Conservation (phyloP, 352 stramenopile species). For the Globisporangium acanthophoron region DNA sequence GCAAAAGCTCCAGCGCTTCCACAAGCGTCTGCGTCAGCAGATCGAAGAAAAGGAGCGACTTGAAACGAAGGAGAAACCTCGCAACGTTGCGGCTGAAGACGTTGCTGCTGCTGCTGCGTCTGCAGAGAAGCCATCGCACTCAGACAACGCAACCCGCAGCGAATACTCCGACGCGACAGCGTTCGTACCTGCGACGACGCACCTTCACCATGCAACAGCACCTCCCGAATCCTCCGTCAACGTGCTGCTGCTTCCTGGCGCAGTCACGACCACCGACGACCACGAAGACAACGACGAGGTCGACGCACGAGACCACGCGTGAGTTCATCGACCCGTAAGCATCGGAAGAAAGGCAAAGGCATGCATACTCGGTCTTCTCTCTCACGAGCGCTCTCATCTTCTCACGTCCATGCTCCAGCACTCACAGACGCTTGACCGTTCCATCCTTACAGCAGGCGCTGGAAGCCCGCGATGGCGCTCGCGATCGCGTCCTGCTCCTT, state of each 20-base stretch:
- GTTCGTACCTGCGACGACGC: background rate
- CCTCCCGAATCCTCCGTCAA: background rate
- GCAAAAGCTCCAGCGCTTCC: slow-evolving; percentile 30
- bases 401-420: background rate
- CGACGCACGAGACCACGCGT: background rate
- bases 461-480: slow-evolving; percentile 71
- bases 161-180: background rate
- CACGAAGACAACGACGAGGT: slow-evolving; percentile 1
- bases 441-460: slow-evolving; percentile 52
- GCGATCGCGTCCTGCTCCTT: slow-evolving; percentile 81
- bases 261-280: slow-evolving; percentile 12
- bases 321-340: background rate
- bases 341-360: background rate
- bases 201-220: background rate
- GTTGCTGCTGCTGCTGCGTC: background rate
- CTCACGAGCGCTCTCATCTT: background rate
- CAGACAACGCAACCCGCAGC: background rate
- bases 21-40: slow-evolving; percentile 29
- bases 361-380: background rate
- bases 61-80: background rate
- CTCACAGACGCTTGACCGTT: background rate
- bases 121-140: background rate
- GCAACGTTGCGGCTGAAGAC: background rate
- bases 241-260: slow-evolving; percentile 14
- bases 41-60: slow-evolving; percentile 16